Conservation (phyloP, 257 asterid genomes). For the Ilex aquifolium region DNA sequence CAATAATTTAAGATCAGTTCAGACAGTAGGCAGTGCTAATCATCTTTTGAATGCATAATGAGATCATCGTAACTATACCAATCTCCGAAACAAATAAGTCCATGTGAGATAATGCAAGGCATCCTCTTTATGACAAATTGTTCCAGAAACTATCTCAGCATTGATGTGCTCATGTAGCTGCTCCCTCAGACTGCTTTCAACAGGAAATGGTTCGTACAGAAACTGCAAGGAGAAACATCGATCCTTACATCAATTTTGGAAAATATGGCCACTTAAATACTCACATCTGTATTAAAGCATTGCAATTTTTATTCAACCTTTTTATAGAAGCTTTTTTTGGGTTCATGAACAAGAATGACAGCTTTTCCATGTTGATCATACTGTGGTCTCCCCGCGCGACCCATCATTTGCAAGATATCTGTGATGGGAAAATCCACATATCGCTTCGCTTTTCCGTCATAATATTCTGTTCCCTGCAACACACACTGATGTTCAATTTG, state of each 20-base stretch:
- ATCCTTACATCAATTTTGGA: conserved; percentile 15
- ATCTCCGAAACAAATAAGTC: conserved; percentile 94
- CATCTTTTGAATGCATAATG: not conserved
- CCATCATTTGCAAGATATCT: conserved; percentile 98
- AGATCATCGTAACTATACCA: conserved; percentile 50
- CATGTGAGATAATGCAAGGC: conserved; percentile 97
- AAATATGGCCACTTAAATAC: conserved; percentile 6
- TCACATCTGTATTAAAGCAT: conserved; percentile 1
- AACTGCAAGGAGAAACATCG: conserved; percentile 43
- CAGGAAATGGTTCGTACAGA: conserved; percentile 98
- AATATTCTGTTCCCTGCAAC: conserved; percentile 90
- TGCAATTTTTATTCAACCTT: conserved; percentile 37
- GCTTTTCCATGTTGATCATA: conserved; percentile 97
- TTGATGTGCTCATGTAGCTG: conserved; percentile 92
- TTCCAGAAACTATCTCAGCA: conserved; percentile 96
- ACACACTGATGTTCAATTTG: conserved; percentile 2
- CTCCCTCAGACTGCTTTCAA: conserved; percentile 97
- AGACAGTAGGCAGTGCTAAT: too few species aligned
- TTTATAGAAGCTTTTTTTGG: conserved; percentile 96
- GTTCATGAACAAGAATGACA: conserved; percentile 98
- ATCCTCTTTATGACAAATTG: conserved; percentile 87
- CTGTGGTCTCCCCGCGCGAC: conserved; percentile 99
- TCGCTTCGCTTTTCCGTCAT: conserved; percentile 88
- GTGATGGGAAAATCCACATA: conserved; percentile 96
- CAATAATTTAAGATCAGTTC: too few species aligned